Percentiles rank a stretch among this genome's conserved stretches.
phyloP scores from a whole-genome alignment of 306 rosid species.

The Prunus davidiana region DNA sequence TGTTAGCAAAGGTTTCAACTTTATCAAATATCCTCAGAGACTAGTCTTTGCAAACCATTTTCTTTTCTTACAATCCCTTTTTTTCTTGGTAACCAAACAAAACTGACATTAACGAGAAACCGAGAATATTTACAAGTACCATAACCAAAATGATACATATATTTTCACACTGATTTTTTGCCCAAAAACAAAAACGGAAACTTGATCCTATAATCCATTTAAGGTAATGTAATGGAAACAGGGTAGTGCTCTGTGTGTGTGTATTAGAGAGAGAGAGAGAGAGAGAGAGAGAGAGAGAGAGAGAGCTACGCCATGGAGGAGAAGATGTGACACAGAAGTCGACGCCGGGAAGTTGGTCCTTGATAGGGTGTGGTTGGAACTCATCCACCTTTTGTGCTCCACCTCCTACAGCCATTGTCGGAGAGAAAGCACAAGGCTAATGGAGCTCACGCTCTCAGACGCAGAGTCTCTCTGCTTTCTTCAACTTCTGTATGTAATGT shows the following conservation, averaged over 20 bases:
- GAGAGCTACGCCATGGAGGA: slow-evolving; percentile 67
- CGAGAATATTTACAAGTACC: background rate
- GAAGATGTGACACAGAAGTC: slow-evolving; percentile 69
- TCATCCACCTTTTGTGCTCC: slow-evolving; percentile 48
- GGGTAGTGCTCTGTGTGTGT: background rate
- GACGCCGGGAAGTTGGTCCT: slow-evolving; percentile 82
- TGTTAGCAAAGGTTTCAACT: background rate
- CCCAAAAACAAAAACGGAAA: background rate
- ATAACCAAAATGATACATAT: background rate
- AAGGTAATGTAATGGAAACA: background rate
- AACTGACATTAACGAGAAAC: background rate
- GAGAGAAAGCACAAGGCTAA: background rate
- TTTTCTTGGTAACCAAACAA: slow-evolving; percentile 6
- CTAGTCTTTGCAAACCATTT: background rate
- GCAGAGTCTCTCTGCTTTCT: background rate
- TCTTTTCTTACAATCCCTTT: background rate
- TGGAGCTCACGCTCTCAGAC: background rate
- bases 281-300: background rate
- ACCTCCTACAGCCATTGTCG: slow-evolving; percentile 27
- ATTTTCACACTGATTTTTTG: no score
- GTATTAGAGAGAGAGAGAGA: background rate
- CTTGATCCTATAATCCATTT: background rate
- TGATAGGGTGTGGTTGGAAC: slow-evolving; percentile 67
- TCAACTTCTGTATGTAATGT: background rate
- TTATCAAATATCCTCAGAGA: background rate